Percentiles rank a stretch among this genome's conserved stretches.
Evolutionary conservation across 2,329 filamentous ascomycete genomes (phyloP).

Genomic region (Didymella pomorum): DNA sequence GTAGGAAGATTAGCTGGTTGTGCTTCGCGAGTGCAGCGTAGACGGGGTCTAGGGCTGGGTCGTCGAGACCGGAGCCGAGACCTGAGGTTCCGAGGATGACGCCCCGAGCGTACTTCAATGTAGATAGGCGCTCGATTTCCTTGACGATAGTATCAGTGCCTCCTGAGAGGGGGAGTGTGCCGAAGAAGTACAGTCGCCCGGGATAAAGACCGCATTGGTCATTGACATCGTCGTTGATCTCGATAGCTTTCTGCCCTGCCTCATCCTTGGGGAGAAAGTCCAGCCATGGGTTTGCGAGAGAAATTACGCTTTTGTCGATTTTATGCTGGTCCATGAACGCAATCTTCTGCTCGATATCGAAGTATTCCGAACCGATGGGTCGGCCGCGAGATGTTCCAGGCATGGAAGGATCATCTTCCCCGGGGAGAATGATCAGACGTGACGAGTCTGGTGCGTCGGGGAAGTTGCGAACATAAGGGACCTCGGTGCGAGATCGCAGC

Average conservation of each 20-base stretch:
- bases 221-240: conserved; percentile 81
- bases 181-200: conserved; percentile 82
- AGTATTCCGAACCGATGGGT: conserved; percentile 84
- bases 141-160: conserved; percentile 66
- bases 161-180: conserved; percentile 78
- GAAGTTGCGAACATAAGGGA: conserved; percentile 76
- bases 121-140: conserved; percentile 69
- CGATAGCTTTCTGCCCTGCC: conserved; percentile 68
- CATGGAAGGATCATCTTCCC: conserved; percentile 62
- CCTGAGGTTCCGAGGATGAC: conserved; percentile 88
- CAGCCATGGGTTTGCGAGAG: conserved; percentile 91
- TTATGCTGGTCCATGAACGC: conserved; percentile 86
- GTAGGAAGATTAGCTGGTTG: conserved; percentile 77
- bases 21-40: conserved; percentile 73
- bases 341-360: conserved; percentile 79
- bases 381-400: conserved; percentile 70
- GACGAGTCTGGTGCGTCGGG: conserved; percentile 60
- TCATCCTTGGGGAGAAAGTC: conserved; percentile 75
- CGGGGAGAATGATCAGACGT: conserved; percentile 72
- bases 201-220: conserved; percentile 71
- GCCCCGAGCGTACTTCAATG: conserved; percentile 76
- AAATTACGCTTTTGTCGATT: conserved; percentile 85
- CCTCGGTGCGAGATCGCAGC: conserved; percentile 63
- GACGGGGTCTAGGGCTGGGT: conserved; percentile 74
- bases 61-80: conserved; percentile 81